phyloP scores from a whole-genome alignment of 1,139 yeast genomes.

The Scheffersomyces illinoinensis region DNA sequence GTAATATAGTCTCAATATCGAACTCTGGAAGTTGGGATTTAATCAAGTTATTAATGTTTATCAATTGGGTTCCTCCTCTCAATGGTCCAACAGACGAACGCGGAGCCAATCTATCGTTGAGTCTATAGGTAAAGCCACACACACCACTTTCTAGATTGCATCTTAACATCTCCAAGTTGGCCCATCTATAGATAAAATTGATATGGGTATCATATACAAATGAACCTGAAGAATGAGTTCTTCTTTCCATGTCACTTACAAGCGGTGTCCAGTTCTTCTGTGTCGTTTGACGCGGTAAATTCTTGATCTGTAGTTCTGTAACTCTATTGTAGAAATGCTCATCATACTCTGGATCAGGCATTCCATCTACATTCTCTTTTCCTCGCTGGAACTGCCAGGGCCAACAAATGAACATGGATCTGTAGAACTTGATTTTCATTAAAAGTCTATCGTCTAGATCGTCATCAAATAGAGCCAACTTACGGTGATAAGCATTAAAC shows the following conservation, averaged over 20 bases:
- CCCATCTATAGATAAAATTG: slow-evolving; percentile 40
- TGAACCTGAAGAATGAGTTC: slow-evolving; percentile 1
- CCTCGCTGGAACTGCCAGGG: slow-evolving; percentile 44
- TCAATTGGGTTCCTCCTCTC: slow-evolving; percentile 28
- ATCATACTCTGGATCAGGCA: slow-evolving; percentile 13
- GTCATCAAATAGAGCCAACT: slow-evolving; percentile 11
- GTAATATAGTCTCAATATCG: slow-evolving; percentile 8
- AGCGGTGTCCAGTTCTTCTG: slow-evolving; percentile 52
- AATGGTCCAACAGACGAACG: slow-evolving; percentile 19
- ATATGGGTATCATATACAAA: slow-evolving; percentile 28
- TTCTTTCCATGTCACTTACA: slow-evolving; percentile 24
- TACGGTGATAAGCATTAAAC: slow-evolving; percentile 34
- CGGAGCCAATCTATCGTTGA: slow-evolving; percentile 15
- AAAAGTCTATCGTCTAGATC: slow-evolving; percentile 9
- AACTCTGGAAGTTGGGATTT: not conserved
- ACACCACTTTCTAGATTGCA: slow-evolving; percentile 21
- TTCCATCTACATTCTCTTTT: slow-evolving; percentile 28
- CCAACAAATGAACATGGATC: slow-evolving; percentile 39
- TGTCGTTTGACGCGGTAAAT: slow-evolving; percentile 19
- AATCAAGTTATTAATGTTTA: slow-evolving; percentile 16
- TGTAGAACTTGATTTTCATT: slow-evolving; percentile 11
- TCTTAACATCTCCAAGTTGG: slow-evolving; percentile 34
- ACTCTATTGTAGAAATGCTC: slow-evolving; percentile 22
- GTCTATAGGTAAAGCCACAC: slow-evolving; percentile 28
- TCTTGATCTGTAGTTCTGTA: slow-evolving; percentile 28